Evolutionary conservation across 768 basidiomycete species (phyloP).

Genomic region (Cyclocybe aegerita): DNA sequence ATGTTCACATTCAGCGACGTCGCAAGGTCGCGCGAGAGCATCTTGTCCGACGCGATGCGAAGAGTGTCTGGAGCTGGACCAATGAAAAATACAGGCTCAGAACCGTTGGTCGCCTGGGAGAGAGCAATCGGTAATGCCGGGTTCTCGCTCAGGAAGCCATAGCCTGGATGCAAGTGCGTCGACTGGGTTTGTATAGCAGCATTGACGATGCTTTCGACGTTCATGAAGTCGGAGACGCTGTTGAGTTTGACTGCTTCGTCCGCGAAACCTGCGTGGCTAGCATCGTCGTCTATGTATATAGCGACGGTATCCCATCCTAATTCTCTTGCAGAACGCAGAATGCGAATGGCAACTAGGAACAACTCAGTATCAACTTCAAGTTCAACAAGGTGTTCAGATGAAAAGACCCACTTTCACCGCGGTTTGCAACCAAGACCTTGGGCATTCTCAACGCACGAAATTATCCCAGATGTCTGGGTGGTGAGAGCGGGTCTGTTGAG

Average conservation of each 20-base stretch:
- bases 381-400: slow-evolving; percentile 1
- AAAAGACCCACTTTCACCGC: slow-evolving; percentile 57
- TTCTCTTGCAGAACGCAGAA: slow-evolving; percentile 83
- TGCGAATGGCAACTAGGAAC: slow-evolving; percentile 75
- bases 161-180: slow-evolving; percentile 51
- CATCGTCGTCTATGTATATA: slow-evolving; percentile 83
- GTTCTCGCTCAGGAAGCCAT: slow-evolving; percentile 88
- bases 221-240: slow-evolving; percentile 49
- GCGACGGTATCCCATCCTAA: slow-evolving; percentile 88
- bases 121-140: slow-evolving; percentile 78
- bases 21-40: slow-evolving; percentile 34
- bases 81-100: slow-evolving; percentile 59
- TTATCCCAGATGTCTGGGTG: neutral
- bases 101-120: slow-evolving; percentile 55
- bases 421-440: slow-evolving; percentile 75
- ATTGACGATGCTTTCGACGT: slow-evolving; percentile 28
- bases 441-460: slow-evolving; percentile 30
- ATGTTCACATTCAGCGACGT: slow-evolving; percentile 26
- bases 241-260: slow-evolving; percentile 88
- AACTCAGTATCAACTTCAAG: neutral
- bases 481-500: neutral
- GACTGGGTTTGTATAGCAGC: slow-evolving; percentile 28
- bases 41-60: slow-evolving; percentile 57
- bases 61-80: slow-evolving; percentile 81
- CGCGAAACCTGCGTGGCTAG: slow-evolving; percentile 78